A percentile compares a stretch with the other conserved stretches of the same genome.
Evolutionary conservation across 2,329 filamentous ascomycete species (phyloP).

Genomic region (Akanthomyces muscarius): DNA sequence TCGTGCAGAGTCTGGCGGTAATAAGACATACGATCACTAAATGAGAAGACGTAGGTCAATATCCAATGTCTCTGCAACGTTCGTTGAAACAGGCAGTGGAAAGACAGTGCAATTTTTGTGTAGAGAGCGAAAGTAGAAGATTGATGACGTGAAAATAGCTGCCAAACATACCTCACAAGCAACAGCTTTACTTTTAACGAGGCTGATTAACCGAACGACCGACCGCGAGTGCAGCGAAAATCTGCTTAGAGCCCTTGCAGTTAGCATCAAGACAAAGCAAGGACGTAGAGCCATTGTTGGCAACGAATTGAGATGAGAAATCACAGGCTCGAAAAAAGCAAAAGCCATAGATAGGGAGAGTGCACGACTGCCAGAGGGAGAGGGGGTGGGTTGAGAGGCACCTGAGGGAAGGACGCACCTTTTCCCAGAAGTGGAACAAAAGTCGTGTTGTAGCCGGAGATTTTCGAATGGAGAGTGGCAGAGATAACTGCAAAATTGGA

Average conservation of each 20-base stretch:
- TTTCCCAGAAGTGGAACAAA: neutral
- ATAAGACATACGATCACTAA: constrained; percentile 32
- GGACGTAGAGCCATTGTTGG: too few relatives aligned
- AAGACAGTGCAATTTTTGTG: neutral
- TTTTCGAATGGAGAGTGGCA: neutral
- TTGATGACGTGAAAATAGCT: neutral
- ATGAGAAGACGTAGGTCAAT: neutral
- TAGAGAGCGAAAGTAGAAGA: neutral
- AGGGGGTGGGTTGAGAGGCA: neutral
- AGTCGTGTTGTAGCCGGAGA: constrained; percentile 1
- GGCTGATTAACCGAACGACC: constrained; percentile 31
- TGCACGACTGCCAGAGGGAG: neutral
- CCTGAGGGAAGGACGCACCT: constrained; percentile 1
- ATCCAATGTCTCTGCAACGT: neutral
- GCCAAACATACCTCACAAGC: constrained; percentile 28
- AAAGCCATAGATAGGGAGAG: neutral
- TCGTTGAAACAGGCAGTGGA: neutral
- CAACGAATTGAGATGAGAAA: neutral
- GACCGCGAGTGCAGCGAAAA: constrained; percentile 26
- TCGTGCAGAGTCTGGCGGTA: constrained; percentile 28
- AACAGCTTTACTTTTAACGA: constrained; percentile 30
- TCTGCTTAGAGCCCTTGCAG: constrained; percentile 20
- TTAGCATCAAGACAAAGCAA: constrained; percentile 14
- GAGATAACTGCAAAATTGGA: constrained; percentile 30
- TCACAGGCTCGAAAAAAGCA: neutral